Conservation (phyloP, 2,329 filamentous ascomycete species). For the Alternaria burnsii region DNA sequence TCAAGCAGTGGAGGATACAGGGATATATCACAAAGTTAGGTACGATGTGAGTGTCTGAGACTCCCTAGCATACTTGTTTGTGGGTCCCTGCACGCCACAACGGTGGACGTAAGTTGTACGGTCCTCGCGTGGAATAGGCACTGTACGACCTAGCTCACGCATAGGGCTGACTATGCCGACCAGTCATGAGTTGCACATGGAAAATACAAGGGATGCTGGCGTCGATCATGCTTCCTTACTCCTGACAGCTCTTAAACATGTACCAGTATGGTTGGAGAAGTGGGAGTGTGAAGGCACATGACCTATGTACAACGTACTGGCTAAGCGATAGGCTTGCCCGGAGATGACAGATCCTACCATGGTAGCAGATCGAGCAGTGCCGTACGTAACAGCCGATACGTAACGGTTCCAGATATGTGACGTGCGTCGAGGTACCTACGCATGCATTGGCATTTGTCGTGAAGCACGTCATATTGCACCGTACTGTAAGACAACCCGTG, state of each 20-base stretch:
- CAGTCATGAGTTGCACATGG: conserved; percentile 2
- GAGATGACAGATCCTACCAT: not conserved
- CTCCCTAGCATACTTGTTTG: conserved; percentile 1
- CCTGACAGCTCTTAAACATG: not conserved
- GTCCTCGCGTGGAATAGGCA: not conserved
- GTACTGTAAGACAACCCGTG: not conserved
- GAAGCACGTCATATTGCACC: conserved; percentile 6
- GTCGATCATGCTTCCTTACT: conserved; percentile 13
- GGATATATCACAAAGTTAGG: conserved; percentile 1
- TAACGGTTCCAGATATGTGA: not conserved
- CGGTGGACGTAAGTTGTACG: not conserved
- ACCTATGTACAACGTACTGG: not conserved
- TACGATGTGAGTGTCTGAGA: conserved; percentile 10
- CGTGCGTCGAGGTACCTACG: not conserved
- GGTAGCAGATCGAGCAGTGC: not conserved
- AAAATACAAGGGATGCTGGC: conserved; percentile 3
- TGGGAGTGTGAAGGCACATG: not conserved
- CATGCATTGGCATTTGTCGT: not conserved
- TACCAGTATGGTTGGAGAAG: not conserved
- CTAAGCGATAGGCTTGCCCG: not conserved
- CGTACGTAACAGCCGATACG: not conserved
- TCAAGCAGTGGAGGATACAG: conserved; percentile 6
- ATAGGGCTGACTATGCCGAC: conserved; percentile 14
- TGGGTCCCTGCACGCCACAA: not conserved
- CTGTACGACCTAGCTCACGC: conserved; percentile 1